Conservation (phyloP, 441 rosid species). For the Rhodomyrtus psidioides region DNA sequence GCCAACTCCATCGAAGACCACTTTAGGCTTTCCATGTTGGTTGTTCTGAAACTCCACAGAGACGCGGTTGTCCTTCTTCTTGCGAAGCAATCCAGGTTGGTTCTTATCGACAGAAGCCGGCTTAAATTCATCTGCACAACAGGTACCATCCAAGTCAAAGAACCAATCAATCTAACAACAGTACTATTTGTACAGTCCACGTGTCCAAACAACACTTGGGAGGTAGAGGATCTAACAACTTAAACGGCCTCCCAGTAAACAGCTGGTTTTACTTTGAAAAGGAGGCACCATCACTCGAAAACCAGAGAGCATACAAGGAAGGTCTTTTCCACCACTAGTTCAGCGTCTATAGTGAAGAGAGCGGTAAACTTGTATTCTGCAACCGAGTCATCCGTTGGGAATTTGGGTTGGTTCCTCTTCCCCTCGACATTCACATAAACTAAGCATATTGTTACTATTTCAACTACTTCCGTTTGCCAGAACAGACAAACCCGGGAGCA, state of each 20-base stretch:
- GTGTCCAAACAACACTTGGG: neutral
- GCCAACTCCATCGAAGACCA: slow-evolving; percentile 36
- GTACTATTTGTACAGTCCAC: neutral
- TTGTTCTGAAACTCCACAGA: slow-evolving; percentile 44
- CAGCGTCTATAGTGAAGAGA: neutral
- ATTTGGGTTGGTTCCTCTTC: neutral
- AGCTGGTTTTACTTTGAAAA: neutral
- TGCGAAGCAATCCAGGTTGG: slow-evolving; percentile 37
- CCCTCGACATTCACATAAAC: neutral
- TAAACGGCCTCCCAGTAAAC: neutral
- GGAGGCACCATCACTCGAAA: neutral
- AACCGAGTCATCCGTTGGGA: neutral
- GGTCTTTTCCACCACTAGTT: neutral
- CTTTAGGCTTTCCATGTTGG: slow-evolving; percentile 42
- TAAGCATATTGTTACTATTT: neutral
- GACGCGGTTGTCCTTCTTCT: slow-evolving; percentile 38
- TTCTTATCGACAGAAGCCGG: slow-evolving; percentile 45
- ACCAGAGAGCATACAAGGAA: neutral
- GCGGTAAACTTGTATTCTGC: neutral
- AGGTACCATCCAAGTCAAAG: neutral
- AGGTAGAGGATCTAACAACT: neutral
- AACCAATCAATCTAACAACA: neutral
- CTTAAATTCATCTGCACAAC: slow-evolving; percentile 43
- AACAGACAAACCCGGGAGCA: neutral
- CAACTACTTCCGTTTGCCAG: neutral